Conservation (phyloP, 2,329 filamentous ascomycete genomes). For the Pseudonectria foliicola region DNA sequence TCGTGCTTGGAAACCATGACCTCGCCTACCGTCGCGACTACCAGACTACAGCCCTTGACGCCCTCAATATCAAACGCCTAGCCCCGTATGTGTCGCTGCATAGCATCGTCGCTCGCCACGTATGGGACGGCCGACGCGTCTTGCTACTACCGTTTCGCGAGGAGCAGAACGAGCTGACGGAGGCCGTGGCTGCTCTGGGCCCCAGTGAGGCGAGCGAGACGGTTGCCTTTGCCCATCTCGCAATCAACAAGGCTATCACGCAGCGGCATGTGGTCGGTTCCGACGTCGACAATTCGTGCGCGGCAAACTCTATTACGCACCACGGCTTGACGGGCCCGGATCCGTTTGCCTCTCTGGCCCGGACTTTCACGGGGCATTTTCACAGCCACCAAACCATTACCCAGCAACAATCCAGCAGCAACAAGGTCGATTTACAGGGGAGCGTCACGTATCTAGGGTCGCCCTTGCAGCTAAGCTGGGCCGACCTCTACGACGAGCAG, state of each 20-base stretch:
- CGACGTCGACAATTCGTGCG: constrained; percentile 1
- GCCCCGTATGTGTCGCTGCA: constrained; percentile 11
- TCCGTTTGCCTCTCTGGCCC: constrained; percentile 13
- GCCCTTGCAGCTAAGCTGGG: constrained; percentile 14
- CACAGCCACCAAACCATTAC: constrained; percentile 15
- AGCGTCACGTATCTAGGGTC: constrained; percentile 16
- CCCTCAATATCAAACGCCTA: constrained; percentile 11
- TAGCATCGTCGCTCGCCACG: constrained; percentile 5
- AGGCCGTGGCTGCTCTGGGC: constrained; percentile 8
- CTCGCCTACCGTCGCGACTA: constrained; percentile 19
- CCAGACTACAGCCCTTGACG: constrained; percentile 14
- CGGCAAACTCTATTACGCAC: constrained; percentile 4
- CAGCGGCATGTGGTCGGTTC: constrained; percentile 7
- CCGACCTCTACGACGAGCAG: constrained; percentile 13
- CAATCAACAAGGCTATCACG: constrained; percentile 16
- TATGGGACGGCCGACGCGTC: constrained; percentile 14
- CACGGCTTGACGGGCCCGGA: constrained; percentile 10
- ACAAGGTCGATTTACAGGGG: constrained; percentile 3
- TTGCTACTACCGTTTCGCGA: constrained; percentile 16
- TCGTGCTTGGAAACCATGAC: constrained; percentile 19
- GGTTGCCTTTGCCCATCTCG: constrained; percentile 17
- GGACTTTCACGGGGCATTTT: constrained; percentile 17
- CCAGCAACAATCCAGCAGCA: constrained; percentile 1
- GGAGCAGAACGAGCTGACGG: constrained; percentile 11
- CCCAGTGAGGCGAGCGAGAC: constrained; percentile 8